Evolutionary conservation across 2,329 filamentous ascomycete species (phyloP).

Genomic region (Ceratocystis alfenasii): DNA sequence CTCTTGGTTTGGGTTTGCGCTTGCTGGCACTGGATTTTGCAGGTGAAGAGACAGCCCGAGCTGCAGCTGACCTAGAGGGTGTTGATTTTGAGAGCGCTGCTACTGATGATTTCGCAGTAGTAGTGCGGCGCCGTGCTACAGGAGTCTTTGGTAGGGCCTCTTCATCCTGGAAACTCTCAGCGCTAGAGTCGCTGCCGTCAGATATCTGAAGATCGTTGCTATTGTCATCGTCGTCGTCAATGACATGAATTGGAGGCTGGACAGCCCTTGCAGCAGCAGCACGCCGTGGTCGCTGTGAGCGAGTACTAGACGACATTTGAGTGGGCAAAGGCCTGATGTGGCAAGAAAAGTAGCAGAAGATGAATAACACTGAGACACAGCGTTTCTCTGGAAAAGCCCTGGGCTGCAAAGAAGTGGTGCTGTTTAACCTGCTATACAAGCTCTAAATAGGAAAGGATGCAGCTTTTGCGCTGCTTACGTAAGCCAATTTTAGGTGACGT

Average conservation of each 20-base stretch:
- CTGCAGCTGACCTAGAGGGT: neutral
- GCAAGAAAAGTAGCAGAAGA: neutral
- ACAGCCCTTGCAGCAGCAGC: conserved; percentile 1
- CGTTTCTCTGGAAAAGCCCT: neutral
- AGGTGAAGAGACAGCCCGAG: conserved; percentile 26
- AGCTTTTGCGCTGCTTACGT: neutral
- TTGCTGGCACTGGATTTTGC: conserved; percentile 25
- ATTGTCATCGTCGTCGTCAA: conserved; percentile 21
- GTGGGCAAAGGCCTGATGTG: neutral
- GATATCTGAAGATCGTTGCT: conserved; percentile 30
- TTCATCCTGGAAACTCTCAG: conserved; percentile 23
- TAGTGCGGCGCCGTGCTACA: neutral
- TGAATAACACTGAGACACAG: neutral
- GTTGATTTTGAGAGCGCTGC: neutral
- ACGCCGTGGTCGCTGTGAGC: conserved; percentile 12
- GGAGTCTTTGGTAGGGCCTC: conserved; percentile 1
- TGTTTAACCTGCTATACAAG: neutral
- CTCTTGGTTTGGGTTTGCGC: conserved; percentile 5
- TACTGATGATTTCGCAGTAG: neutral
- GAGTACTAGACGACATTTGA: neutral
- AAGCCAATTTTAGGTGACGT: neutral
- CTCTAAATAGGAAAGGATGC: neutral
- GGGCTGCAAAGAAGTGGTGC: neutral
- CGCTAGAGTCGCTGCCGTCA: conserved; percentile 28
- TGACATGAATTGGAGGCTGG: neutral